Base-by-base conservation (phyloP, 257 asterid species). In the Prunella vulgaris region DNA sequence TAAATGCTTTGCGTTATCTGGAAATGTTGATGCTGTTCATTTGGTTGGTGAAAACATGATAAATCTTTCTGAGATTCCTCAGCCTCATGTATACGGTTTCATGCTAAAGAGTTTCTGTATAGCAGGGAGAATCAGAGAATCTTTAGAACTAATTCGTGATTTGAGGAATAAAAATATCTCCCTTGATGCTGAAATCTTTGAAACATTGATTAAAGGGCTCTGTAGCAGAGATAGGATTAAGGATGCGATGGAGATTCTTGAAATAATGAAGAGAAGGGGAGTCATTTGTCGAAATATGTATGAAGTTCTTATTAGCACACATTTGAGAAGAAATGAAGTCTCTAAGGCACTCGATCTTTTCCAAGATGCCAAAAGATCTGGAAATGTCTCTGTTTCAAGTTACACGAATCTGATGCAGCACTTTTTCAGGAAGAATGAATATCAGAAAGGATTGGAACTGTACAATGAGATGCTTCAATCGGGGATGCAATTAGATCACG, bases 181-280 rank as follows among this genome's bases (percentile, higher is more conserved):
- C 66, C 84, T 92, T 3, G 88, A 80, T 32, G 27, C 84, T 51
- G 84, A 76, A 46, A 52, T 66, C 54, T 78, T 86, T 44, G 84
- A 77, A 70, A 83, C 83, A 22, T 74, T 92, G 75, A 90, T 90
- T 73, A 83, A 83, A 79, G 97, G 98, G 52, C 88, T 92, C 51
- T 87, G 98, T 59, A 78, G 84, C 76, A 83, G 78, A 20, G 88
- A 78, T 72, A 86, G 84, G 77, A 83, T 85, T 64, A 66, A 63
- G 14, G 98, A 92, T 78, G 96, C 96, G 12, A 13, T 85, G 74
- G 98, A 92, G 80, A 84, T 92, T 28, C 84, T 90, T 52, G 91
- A 88, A 71, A 92, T 92, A 64, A 59, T 88, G 86, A 86, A 92
- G 87, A 86, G 73, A 74, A 81, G 70, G 76, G 73, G 79, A 24